Evolutionary conservation across 73 alveolate genomes (phyloP), one percentile per base, ranked within the genome.

Genomic region (Paramecium biaurelia): DNA sequence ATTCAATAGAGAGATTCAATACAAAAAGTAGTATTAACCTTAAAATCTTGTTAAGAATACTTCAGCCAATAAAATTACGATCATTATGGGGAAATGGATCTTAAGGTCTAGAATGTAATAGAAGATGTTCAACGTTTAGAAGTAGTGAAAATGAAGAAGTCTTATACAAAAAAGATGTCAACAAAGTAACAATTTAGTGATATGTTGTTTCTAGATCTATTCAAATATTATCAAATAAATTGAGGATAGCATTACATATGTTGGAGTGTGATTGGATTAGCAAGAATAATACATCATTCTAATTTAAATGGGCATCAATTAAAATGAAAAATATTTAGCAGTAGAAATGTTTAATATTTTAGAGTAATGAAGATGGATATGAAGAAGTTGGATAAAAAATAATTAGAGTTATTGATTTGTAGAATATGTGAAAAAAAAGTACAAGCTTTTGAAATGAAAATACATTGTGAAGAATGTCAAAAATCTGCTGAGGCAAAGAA

Each of bases 21-120:
- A 63, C 84, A 63, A 63, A 63, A 63, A 63, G 49, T 63, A 63
- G 84, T 63, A 26, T 63, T 63, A 63, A 26, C 47, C 84, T 63
- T 63, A 63, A 63, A 63, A 63, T 63, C 84, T 63, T 63, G 84
- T 63, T 63, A 63, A 63, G 84, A 63, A 63, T 63, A 63, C 84
- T 63, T 63, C 49, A 32, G 49, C 45, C 41, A 63, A 30, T 63
- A 30, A 26, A 30, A 63, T 30, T 26, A 63, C 49, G 84, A 63
- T 14, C 84, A 63, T 63, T 63, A 63, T 14, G 41, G 49, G 12
- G 84, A 63, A 12, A 63, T 63, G 26, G 84, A 63, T 30, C 84
- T 12, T 10, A 63, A 63, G 58, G 24, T 15, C 15, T 20, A 72
- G 86, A 72, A 72, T 10, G 12, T 14, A 10, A 34, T 35, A 34